These are phyloP conservation scores for Murraya paniculata DNA, from an alignment of 345 rosid species.

Conservation along the genomic window DNA sequence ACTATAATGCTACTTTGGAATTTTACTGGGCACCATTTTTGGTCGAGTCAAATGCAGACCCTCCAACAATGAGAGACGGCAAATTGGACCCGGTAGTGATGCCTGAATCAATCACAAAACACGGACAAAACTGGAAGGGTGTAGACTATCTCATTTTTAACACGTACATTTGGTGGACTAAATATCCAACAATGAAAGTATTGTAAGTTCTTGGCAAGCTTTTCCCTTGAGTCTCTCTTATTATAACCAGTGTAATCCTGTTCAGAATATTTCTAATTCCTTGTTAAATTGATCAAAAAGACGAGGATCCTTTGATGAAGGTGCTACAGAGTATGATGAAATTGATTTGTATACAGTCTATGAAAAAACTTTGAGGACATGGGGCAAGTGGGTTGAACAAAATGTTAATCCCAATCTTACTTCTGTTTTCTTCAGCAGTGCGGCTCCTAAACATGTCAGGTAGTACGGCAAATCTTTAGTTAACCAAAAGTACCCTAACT, in stretches of 20 bases:
- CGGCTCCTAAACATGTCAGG: constrained; percentile 77
- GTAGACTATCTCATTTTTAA: constrained; percentile 55
- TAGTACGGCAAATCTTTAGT: constrained; percentile 7
- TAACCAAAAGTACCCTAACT: background rate
- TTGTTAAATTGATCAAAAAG: constrained; percentile 23
- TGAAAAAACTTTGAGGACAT: constrained; percentile 51
- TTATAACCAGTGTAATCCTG: background rate
- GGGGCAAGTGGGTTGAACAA: constrained; percentile 68
- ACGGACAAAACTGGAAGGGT: constrained; percentile 54
- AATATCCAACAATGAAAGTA: constrained; percentile 42
- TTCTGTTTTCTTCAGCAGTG: constrained; percentile 71
- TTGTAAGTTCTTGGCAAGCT: constrained; percentile 34
- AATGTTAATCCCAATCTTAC: constrained; percentile 60
- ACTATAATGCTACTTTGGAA: constrained; percentile 52
- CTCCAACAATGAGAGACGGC: constrained; percentile 48
- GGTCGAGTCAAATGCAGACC: constrained; percentile 61
- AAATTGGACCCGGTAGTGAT: constrained; percentile 36
- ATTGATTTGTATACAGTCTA: constrained; percentile 41
- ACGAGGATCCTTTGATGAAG: constrained; percentile 58
- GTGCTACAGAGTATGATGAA: constrained; percentile 52
- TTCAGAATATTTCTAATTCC: background rate
- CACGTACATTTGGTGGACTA: constrained; percentile 70
- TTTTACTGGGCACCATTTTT: constrained; percentile 73
- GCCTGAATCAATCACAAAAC: constrained; percentile 56
- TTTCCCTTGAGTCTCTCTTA: background rate